Base-by-base conservation (phyloP, 352 stramenopile species). In the Globisporangium nodosum region DNA sequence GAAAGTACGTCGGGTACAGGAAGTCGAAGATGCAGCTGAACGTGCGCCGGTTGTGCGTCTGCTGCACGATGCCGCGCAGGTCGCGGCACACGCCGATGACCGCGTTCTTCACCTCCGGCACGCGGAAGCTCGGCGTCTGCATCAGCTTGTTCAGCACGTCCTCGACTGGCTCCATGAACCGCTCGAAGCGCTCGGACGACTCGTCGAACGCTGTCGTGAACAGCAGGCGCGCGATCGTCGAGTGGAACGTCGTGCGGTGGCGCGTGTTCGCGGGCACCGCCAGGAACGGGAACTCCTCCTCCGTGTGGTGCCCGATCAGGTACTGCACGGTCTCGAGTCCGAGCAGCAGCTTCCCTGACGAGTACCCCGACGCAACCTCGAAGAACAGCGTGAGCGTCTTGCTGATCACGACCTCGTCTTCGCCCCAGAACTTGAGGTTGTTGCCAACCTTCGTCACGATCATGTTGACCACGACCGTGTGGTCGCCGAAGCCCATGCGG, bases 381-480 rank as follows among this genome's bases (percentile, higher is more conserved):
- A 98, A 96, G 54, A 99, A 97, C 1, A 99, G 81, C 56, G 95
- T 85, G 31, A 99, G 76, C 15, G 96, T 99, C 64, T 97, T 97
- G 65, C 76, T 88, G 65, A 99, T 91, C 60, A 99, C 89, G 52
- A 98, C 90, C 64, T 98, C 79, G 24, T 98, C 85, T 55, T 98
- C 88, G 21, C 93, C 93, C 96, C 96, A 99, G 65, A 97, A 99
- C 78, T 99, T 99, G 27, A 99, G 82, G 73, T 99, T 99, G 70
- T 99, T 99, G 64, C 95, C 95, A 56, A 99, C 89, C 78, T 99
- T 99, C 37, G 94, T 99, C 30, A 99, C 91, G 64, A 99, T 98
- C 65, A 98, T 97, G 74, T 99, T 99, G 56, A 98, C 95, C 20
- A 99, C 95, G 47, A 94, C 79, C 37, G 92, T 98, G 74, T 99